Conservation (phyloP, 768 basidiomycete genomes). For the Leccinum ochraceum region DNA sequence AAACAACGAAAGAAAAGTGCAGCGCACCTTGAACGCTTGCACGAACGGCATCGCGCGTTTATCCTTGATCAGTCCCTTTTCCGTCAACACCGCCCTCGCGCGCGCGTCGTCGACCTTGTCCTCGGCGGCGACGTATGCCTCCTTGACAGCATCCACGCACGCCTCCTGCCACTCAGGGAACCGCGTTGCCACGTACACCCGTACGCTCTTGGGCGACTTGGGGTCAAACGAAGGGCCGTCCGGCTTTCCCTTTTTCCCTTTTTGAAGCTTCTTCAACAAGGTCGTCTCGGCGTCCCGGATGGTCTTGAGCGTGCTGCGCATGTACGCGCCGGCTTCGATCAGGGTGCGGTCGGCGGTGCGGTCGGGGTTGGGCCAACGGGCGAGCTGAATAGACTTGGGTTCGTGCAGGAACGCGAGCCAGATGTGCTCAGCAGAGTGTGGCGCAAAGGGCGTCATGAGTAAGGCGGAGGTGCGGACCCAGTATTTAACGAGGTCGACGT, state of each 20-base stretch:
- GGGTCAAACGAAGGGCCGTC: conserved; percentile 71
- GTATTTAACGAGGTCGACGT: too few relatives aligned
- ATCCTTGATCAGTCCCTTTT: conserved; percentile 87
- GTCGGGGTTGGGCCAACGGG: conserved; percentile 76
- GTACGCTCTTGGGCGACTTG: conserved; percentile 78
- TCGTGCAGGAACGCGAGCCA: conserved; percentile 76
- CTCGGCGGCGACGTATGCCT: conserved; percentile 56
- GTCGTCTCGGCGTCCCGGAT: conserved; percentile 86
- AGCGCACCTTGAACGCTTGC: conserved; percentile 24
- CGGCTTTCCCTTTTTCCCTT: conserved; percentile 63
- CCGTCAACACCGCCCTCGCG: conserved; percentile 65
- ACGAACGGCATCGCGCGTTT: conserved; percentile 96
- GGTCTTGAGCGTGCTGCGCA: conserved; percentile 87
- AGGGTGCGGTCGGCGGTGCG: conserved; percentile 59
- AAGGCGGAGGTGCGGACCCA: conserved; percentile 76
- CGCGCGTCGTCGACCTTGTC: conserved; percentile 81
- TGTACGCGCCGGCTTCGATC: conserved; percentile 78
- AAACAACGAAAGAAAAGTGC: neutral
- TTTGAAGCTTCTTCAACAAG: conserved; percentile 77
- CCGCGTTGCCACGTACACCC: conserved; percentile 85
- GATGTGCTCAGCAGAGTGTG: conserved; percentile 93
- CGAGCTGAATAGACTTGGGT: conserved; percentile 74
- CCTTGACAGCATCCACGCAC: conserved; percentile 74
- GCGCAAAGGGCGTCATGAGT: conserved; percentile 83
- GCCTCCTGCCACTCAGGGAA: conserved; percentile 96